Base-by-base conservation (phyloP, 2,329 filamentous ascomycete species). In the Colletotrichum lentis region DNA sequence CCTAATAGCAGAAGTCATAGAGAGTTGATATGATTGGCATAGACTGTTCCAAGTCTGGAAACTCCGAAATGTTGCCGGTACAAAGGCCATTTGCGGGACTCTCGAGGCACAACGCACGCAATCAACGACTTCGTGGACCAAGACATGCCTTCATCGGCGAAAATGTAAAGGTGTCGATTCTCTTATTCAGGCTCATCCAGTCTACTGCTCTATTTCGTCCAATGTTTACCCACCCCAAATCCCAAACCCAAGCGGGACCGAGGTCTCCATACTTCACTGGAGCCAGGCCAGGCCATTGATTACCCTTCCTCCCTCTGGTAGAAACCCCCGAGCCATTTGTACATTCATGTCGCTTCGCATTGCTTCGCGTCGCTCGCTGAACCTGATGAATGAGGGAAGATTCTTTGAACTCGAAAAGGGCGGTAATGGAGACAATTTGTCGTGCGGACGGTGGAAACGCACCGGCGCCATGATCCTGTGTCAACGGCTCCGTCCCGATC, bases 361-460 rank as follows among this genome's bases (percentile, higher is more conserved):
- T 49, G 35, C 55, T 65, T 46, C 49, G 49, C 62, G 59, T 41
- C 35, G 54, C 62, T 60, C 7, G 31, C 12, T 37, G 20, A 14
- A 39, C 22, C 35, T 7, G 49, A 46, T 49, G 24, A 20, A 22
- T 14, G 16, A 24, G 10, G 20, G 11, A 18, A 3, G 1, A 24
- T 8, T n/a, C 20, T 18, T 16, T 37, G 18, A 49, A 12, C n/a
- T 22, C 35, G 27, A 47, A 5, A 7, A 47, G 27, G 41, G 14
- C 5, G 27, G 2, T 7, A 10, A 37, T 18, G 7, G 7, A 7
- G 20, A 27, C 14, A 35, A 18, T 7, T 11, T 14, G 14, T 3
- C 20, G 10, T 47, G 44, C 27, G 24, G n/a, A 24, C 6, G 14
- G 35, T 43, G 39, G 41, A 31, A 18, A 47, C 16, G 62, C 16